Conservation (phyloP, 164 flowering plant genomes). For the Magnolia sinica region DNA sequence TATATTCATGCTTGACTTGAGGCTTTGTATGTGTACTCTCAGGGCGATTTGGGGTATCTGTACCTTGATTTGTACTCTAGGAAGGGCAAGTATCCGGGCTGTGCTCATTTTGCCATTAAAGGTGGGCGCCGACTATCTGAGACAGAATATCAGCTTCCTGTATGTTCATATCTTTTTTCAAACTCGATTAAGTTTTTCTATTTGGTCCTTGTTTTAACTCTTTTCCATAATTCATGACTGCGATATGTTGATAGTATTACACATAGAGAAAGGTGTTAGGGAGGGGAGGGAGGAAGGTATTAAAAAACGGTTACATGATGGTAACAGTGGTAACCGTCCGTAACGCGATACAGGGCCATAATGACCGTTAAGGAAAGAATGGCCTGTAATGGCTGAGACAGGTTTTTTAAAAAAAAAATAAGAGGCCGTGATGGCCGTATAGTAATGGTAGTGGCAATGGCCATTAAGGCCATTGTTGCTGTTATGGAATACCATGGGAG, state of each 20-base stretch:
- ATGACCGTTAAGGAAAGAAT: too few relatives aligned
- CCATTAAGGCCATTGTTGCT: too few relatives aligned
- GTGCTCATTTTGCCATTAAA: constrained; percentile 96
- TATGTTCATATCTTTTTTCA: constrained; percentile 36
- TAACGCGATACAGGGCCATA: too few relatives aligned
- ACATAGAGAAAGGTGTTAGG: neutral
- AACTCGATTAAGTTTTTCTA: neutral
- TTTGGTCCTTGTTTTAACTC: neutral
- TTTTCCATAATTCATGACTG: neutral
- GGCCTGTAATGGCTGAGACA: too few relatives aligned
- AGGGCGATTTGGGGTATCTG: constrained; percentile 93
- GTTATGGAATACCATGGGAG: too few relatives aligned
- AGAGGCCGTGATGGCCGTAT: too few relatives aligned
- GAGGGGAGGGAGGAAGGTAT: too few relatives aligned
- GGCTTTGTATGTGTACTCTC: constrained; percentile 16
- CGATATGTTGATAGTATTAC: neutral
- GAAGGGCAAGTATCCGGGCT: constrained; percentile 84
- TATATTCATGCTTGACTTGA: constrained; percentile 13
- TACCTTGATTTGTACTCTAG: constrained; percentile 93
- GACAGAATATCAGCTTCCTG: constrained; percentile 92
- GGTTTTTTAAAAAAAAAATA: too few relatives aligned
- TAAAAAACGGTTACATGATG: too few relatives aligned
- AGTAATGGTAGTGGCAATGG: too few relatives aligned
- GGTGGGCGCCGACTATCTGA: constrained; percentile 84
- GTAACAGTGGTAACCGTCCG: too few relatives aligned